Evolutionary conservation across 1,284 basidiomycete genomes (phyloP).

Genomic region (Malassezia restricta): DNA sequence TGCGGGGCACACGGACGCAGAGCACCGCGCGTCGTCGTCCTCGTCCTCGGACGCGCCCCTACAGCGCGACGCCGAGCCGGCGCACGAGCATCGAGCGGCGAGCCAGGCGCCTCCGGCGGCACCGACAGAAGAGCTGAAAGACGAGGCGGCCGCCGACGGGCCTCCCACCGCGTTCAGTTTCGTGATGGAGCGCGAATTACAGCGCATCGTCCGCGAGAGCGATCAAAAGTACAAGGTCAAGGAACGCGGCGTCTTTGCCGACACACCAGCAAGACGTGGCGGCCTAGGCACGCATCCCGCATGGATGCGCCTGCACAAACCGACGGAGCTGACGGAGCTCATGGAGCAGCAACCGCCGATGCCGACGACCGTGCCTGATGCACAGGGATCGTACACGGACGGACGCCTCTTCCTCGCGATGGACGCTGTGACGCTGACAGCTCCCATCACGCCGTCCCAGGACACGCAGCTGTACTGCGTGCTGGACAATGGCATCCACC

Average conservation of each 20-base stretch:
- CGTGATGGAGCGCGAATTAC: conserved; percentile 13
- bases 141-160: not conserved
- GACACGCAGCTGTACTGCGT: conserved; percentile 61
- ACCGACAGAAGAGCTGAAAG: not conserved
- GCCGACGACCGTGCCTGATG: not conserved
- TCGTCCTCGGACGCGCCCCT: not conserved
- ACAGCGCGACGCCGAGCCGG: not conserved
- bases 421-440: conserved; percentile 37
- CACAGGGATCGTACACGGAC: conserved; percentile 52
- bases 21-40: not conserved
- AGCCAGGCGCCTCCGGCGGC: not conserved
- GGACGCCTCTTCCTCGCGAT: conserved; percentile 83
- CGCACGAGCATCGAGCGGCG: not conserved
- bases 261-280: conserved; percentile 49
- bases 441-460: conserved; percentile 52
- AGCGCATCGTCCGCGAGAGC: conserved; percentile 9
- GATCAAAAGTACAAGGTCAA: conserved; percentile 51
- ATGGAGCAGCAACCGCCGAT: not conserved
- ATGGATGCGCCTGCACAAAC: conserved; percentile 73
- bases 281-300: conserved; percentile 59
- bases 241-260: conserved; percentile 50
- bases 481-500: conserved; percentile 91
- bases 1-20: not conserved
- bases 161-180: conserved; percentile 8
- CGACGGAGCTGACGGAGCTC: conserved; percentile 66